A percentile compares a stretch with the other conserved stretches of the same genome.
Evolutionary conservation across 2,329 filamentous ascomycete genomes (phyloP).

Genomic region (Xylariaceae sp.): DNA sequence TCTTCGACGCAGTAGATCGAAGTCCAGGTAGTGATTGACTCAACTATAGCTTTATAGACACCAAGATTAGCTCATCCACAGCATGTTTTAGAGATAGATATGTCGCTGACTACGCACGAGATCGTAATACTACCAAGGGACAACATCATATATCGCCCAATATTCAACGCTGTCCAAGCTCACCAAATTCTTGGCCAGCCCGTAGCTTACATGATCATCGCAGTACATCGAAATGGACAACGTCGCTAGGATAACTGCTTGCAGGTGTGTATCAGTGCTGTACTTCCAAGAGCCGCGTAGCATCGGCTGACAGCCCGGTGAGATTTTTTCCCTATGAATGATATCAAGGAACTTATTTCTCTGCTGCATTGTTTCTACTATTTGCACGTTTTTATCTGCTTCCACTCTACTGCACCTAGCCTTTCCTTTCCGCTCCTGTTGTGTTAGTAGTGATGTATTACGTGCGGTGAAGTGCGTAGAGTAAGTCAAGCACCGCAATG

Average conservation of each 20-base stretch:
- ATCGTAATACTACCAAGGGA: constrained; percentile 41
- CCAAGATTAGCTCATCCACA: constrained; percentile 41
- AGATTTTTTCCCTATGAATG: constrained; percentile 35
- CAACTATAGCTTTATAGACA: constrained; percentile 39
- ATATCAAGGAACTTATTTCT: constrained; percentile 34
- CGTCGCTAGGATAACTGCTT: constrained; percentile 41
- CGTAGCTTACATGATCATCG: constrained; percentile 36
- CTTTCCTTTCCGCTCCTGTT: background rate
- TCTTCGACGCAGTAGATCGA: constrained; percentile 44
- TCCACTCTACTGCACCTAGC: background rate
- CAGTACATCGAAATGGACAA: constrained; percentile 41
- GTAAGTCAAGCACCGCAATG: no score
- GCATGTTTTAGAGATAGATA: constrained; percentile 37
- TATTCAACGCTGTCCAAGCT: constrained; percentile 40
- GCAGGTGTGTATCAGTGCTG: constrained; percentile 26
- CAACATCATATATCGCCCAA: constrained; percentile 41
- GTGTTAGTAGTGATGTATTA: background rate
- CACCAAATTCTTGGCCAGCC: constrained; percentile 41
- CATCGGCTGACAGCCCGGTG: constrained; percentile 30
- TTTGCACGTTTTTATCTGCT: background rate
- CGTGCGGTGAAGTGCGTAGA: no score
- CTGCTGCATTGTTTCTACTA: constrained; percentile 15
- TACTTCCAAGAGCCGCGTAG: constrained; percentile 35
- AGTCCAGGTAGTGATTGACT: constrained; percentile 40
- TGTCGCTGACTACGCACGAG: constrained; percentile 44